Percentiles rank a stretch among this genome's conserved stretches.
These are phyloP conservation scores for Kuraishia ogatae DNA, from an alignment of 805 yeast genomes.

Conservation along the genomic window DNA sequence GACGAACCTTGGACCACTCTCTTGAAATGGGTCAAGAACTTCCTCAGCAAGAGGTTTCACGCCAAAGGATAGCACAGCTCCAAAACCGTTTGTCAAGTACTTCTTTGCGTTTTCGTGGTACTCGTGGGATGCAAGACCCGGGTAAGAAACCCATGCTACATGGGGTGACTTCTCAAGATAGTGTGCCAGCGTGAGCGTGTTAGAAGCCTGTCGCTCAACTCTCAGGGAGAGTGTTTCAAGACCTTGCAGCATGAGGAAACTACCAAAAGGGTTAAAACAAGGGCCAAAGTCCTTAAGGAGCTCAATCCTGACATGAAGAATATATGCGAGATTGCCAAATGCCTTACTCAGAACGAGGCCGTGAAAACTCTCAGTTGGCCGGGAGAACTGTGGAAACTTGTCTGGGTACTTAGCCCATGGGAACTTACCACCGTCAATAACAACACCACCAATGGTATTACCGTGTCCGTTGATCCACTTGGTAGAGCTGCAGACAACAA, in stretches of 20 bases:
- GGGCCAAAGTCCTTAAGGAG: constrained; percentile 91
- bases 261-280: constrained; percentile 76
- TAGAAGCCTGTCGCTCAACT: constrained; percentile 84
- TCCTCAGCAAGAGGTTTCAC: constrained; percentile 54
- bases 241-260: constrained; percentile 85
- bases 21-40: constrained; percentile 53
- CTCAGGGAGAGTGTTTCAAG: constrained; percentile 89
- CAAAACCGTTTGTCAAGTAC: constrained; percentile 72
- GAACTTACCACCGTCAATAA: constrained; percentile 87
- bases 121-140: constrained; percentile 75
- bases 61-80: constrained; percentile 86
- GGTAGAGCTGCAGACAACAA: constrained; percentile 89
- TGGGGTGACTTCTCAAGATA: constrained; percentile 58
- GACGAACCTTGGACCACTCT: constrained; percentile 77
- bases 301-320: constrained; percentile 75
- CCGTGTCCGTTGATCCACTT: constrained; percentile 99
- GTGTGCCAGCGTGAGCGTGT: constrained; percentile 73
- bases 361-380: constrained; percentile 92
- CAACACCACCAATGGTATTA: constrained; percentile 85
- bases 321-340: constrained; percentile 71
- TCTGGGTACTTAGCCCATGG: constrained; percentile 83
- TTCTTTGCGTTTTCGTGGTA: constrained; percentile 78
- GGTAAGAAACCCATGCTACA: constrained; percentile 87
- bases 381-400: constrained; percentile 83
- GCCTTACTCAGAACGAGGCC: constrained; percentile 79